Percentiles rank a stretch among this genome's conserved stretches.
phyloP scores from a whole-genome alignment of 495 filamentous ascomycete species.

The Astrothelium subdiscretum region DNA sequence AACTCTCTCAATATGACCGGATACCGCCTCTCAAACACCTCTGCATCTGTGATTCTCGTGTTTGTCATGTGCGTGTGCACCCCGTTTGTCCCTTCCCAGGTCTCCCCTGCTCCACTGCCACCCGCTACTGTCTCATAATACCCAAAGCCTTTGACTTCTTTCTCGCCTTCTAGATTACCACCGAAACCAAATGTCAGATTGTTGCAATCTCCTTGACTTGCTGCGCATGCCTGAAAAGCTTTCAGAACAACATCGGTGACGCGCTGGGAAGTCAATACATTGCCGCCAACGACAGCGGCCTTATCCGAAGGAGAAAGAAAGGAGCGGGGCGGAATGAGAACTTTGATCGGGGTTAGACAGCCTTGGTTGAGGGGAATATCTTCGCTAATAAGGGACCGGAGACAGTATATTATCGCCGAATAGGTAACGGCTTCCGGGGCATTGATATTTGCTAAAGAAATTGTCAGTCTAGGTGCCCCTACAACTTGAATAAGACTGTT shows the following conservation, averaged over 20 bases:
- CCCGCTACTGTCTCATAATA: slow-evolving; percentile 98
- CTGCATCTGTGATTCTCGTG: slow-evolving; percentile 89
- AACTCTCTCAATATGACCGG: slow-evolving; percentile 81
- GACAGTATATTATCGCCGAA: slow-evolving; percentile 91
- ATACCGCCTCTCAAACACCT: slow-evolving; percentile 92
- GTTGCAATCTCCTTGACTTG: slow-evolving; percentile 86
- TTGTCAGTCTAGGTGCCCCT: slow-evolving; percentile 1
- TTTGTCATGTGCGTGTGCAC: slow-evolving; percentile 99
- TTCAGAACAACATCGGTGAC: slow-evolving; percentile 91
- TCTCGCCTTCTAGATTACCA: slow-evolving; percentile 41
- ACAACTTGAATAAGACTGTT: not conserved
- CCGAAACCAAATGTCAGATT: slow-evolving; percentile 82
- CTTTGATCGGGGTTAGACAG: slow-evolving; percentile 76
- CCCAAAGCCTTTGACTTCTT: slow-evolving; percentile 65
- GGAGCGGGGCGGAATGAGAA: slow-evolving; percentile 69
- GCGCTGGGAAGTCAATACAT: slow-evolving; percentile 82
- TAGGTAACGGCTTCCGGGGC: slow-evolving; percentile 90
- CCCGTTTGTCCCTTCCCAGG: slow-evolving; percentile 80
- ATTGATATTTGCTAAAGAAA: slow-evolving; percentile 60
- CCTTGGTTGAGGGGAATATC: slow-evolving; percentile 97
- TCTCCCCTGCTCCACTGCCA: slow-evolving; percentile 74
- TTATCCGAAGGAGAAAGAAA: slow-evolving; percentile 79
- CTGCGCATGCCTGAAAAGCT: slow-evolving; percentile 82
- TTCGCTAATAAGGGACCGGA: slow-evolving; percentile 81
- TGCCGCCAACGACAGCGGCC: slow-evolving; percentile 90